Base-by-base conservation (phyloP, 2,329 filamentous ascomycete genomes). In the Alternaria sp. region DNA sequence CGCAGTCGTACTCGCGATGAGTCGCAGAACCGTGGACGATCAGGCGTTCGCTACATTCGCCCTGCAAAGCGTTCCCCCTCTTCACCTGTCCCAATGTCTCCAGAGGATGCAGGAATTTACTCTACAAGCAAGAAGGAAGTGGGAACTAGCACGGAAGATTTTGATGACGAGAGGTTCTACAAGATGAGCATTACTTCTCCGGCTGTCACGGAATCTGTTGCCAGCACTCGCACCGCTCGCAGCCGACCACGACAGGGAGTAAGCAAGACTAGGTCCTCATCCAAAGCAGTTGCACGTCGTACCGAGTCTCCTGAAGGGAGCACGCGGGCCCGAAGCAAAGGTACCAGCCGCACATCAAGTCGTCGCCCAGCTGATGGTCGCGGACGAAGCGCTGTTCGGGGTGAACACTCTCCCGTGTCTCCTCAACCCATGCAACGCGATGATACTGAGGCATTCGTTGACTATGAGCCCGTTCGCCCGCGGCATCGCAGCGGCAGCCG, bases 81-180 rank as follows among this genome's bases (percentile, higher is more conserved):
- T 2, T 97, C 94, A 0, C 94, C 94, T 0, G 85, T 97, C 2
- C 92, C 93, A 3, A 97, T 97, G 93, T 96, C 93, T 3, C 93
- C 93, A 0, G 92, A 97, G 68, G 93, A 97, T 69, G 78, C 81
- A 17, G 79, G 78, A 3, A 71, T 80, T 11, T 74, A 74, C 75
- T 91, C 59, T 71, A 78, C 49, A 28, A 72, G 74, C 42, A 82
- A 80, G 60, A 78, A 79, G 46, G 77, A 75, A 49, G 68, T 69
- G n/a, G 65, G 61, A 13, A 72, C 75, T 5, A 80, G 78, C 59
- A 75, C 79, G 7, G 83, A 83, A 10, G 79, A 75, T 23, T 80
- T 80, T 31, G 79, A 83, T 23, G 81, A 83, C 28, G 81, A 83
- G 63, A 70, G 76, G 33, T 82, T 81, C 61, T 82, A 83, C 66